Evolutionary conservation across 2,329 filamentous ascomycete species (phyloP).

Genomic region (Penicillium sp.): DNA sequence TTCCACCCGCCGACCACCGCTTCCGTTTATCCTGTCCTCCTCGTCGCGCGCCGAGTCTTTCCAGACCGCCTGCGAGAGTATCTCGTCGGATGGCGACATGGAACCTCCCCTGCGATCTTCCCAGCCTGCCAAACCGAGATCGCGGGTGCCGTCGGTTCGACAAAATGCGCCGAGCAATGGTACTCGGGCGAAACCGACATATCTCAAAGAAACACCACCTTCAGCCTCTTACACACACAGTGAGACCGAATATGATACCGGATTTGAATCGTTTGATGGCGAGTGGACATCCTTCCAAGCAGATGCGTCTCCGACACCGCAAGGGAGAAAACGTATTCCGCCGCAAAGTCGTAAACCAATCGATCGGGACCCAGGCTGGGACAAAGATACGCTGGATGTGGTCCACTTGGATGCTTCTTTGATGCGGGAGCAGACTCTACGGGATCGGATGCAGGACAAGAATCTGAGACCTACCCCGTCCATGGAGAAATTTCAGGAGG

Average conservation of each 20-base stretch:
- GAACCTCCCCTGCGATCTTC: conserved; percentile 26
- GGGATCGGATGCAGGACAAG: conserved; percentile 31
- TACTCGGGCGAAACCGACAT: conserved; percentile 32
- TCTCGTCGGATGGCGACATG: conserved; percentile 56
- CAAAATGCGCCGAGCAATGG: conserved; percentile 32
- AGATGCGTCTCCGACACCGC: conserved; percentile 15
- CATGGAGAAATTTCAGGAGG: conserved; percentile 45
- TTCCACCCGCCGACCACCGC: conserved; percentile 32
- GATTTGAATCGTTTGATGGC: conserved; percentile 53
- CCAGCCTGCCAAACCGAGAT: conserved; percentile 13
- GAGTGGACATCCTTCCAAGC: conserved; percentile 44
- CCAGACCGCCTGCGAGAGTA: conserved; percentile 62
- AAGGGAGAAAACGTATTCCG: conserved; percentile 9
- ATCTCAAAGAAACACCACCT: conserved; percentile 8
- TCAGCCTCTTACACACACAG: conserved; percentile 11
- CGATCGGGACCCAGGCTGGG: neutral
- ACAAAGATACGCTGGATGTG: conserved; percentile 11
- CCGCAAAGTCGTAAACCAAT: conserved; percentile 3
- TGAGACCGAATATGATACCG: conserved; percentile 35
- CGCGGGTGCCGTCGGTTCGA: conserved; percentile 13
- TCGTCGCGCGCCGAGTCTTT: conserved; percentile 64
- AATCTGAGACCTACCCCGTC: conserved; percentile 31
- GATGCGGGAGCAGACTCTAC: conserved; percentile 29
- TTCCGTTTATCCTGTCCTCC: conserved; percentile 51
- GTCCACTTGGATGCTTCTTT: conserved; percentile 19